A percentile compares a stretch with the other conserved stretches of the same genome.
phyloP scores from a whole-genome alignment of 352 stramenopile genomes.

The Hyaloperonospora arabidopsidis region DNA sequence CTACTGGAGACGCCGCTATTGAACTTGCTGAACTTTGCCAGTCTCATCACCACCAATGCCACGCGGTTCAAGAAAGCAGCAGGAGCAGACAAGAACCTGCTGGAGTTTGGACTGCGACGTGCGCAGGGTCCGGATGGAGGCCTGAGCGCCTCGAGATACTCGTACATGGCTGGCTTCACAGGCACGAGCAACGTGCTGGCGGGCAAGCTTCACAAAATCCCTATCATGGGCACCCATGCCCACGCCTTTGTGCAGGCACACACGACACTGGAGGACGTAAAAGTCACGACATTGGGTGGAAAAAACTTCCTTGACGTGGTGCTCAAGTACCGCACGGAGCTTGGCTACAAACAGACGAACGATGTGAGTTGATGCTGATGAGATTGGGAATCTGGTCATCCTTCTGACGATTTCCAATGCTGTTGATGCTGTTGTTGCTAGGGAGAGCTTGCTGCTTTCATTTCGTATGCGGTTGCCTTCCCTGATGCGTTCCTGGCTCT shows the following conservation, averaged over 20 bases:
- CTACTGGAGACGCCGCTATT: conserved; percentile 97
- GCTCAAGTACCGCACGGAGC: conserved; percentile 69
- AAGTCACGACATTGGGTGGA: conserved; percentile 49
- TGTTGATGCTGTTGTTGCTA: conserved; percentile 24
- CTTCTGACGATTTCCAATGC: conserved; percentile 5
- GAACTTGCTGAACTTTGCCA: conserved; percentile 97
- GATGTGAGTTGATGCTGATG: conserved; percentile 36
- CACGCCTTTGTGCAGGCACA: conserved; percentile 97
- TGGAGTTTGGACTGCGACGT: conserved; percentile 92
- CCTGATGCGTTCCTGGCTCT: conserved; percentile 94
- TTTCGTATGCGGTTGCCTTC: conserved; percentile 96
- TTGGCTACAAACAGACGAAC: conserved; percentile 69
- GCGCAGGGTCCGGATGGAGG: conserved; percentile 96
- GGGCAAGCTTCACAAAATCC: conserved; percentile 92
- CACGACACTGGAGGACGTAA: conserved; percentile 88
- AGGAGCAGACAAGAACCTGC: conserved; percentile 71
- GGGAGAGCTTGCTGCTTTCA: conserved; percentile 97
- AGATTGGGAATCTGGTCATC: background rate
- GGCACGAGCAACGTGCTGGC: conserved; percentile 96
- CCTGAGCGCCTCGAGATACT: conserved; percentile 95
- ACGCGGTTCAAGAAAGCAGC: conserved; percentile 93
- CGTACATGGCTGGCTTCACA: conserved; percentile 97
- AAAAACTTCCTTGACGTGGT: conserved; percentile 79
- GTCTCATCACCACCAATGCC: conserved; percentile 96
- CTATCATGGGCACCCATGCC: conserved; percentile 95